Evolutionary conservation across 208 protist species (phyloP).

Genomic region (Vickermania spadyakhi): DNA sequence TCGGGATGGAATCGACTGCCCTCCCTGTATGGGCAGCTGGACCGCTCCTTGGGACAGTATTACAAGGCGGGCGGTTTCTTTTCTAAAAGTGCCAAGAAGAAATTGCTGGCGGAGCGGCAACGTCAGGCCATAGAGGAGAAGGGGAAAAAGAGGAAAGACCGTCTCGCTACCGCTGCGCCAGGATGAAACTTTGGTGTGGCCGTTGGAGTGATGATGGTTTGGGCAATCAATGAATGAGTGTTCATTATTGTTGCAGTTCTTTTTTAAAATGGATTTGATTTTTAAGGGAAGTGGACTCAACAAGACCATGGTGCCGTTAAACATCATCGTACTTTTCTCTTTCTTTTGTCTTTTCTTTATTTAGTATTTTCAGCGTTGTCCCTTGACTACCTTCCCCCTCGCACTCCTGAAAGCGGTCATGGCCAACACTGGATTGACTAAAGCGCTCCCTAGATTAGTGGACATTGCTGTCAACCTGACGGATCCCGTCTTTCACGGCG

Average conservation of each 20-base stretch:
- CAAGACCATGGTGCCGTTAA: too few relatives aligned
- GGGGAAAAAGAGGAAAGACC: constrained; percentile 33
- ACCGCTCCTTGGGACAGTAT: constrained; percentile 54
- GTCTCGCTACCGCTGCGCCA: not conserved
- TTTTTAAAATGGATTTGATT: too few relatives aligned
- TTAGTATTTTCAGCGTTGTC: not conserved
- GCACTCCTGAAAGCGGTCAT: too few relatives aligned
- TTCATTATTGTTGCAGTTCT: too few relatives aligned
- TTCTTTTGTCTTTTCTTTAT: constrained; percentile 2
- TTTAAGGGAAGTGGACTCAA: too few relatives aligned
- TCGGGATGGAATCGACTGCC: constrained; percentile 43
- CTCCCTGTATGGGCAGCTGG: constrained; percentile 59
- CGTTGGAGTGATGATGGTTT: too few relatives aligned
- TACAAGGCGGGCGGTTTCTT: constrained; percentile 53
- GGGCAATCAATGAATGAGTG: too few relatives aligned
- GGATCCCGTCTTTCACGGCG: constrained; percentile 81
- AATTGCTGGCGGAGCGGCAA: constrained; percentile 36
- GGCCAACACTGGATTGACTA: not conserved
- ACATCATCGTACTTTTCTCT: not conserved
- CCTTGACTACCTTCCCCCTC: not conserved
- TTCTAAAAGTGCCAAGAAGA: constrained; percentile 59
- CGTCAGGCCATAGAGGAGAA: constrained; percentile 37
- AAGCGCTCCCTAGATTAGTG: constrained; percentile 36
- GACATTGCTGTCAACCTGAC: constrained; percentile 87
- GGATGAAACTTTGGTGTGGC: too few relatives aligned